Percentiles rank a stretch among this genome's conserved stretches.
These are phyloP conservation scores for Globisporangium parvum DNA, from an alignment of 352 stramenopile genomes.

Conservation along the genomic window DNA sequence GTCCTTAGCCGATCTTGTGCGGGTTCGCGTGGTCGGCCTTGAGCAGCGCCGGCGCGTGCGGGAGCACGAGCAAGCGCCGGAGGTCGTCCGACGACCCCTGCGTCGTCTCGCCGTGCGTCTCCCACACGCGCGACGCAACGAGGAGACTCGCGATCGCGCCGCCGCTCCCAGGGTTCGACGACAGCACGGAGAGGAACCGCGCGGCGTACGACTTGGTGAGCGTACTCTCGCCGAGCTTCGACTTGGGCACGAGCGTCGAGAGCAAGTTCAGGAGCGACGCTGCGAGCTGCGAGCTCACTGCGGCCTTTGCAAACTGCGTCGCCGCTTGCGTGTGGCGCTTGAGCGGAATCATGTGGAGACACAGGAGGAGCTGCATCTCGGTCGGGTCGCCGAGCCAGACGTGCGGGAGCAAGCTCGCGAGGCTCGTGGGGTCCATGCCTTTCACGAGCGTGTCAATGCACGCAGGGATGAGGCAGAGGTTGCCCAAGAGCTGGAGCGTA, in stretches of 20 bases:
- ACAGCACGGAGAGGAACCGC: conserved; percentile 76
- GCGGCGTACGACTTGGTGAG: conserved; percentile 81
- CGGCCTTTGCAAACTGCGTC: conserved; percentile 78
- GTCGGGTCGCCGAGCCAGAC: conserved; percentile 75
- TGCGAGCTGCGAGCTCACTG: conserved; percentile 75
- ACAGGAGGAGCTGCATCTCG: conserved; percentile 79
- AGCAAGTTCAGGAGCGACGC: conserved; percentile 76
- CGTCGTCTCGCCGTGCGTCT: conserved; percentile 76
- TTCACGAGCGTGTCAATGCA: conserved; percentile 87
- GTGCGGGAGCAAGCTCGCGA: conserved; percentile 65
- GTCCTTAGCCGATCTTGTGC: conserved; percentile 67
- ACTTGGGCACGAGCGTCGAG: conserved; percentile 74
- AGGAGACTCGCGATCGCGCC: conserved; percentile 77
- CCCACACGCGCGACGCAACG: conserved; percentile 74
- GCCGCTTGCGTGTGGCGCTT: conserved; percentile 84
- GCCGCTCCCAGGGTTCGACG: conserved; percentile 78
- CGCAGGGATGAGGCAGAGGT: conserved; percentile 79
- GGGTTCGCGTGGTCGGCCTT: conserved; percentile 78
- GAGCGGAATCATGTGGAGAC: conserved; percentile 84
- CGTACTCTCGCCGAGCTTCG: conserved; percentile 69
- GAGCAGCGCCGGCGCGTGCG: conserved; percentile 66
- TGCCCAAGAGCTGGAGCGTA: conserved; percentile 76
- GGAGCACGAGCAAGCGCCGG: conserved; percentile 62
- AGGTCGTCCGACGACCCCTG: conserved; percentile 78
- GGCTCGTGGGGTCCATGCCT: conserved; percentile 73